A percentile compares a stretch with the other conserved stretches of the same genome.
phyloP scores from a whole-genome alignment of 73 alveolate genomes.

The Tetrahymena borealis region DNA sequence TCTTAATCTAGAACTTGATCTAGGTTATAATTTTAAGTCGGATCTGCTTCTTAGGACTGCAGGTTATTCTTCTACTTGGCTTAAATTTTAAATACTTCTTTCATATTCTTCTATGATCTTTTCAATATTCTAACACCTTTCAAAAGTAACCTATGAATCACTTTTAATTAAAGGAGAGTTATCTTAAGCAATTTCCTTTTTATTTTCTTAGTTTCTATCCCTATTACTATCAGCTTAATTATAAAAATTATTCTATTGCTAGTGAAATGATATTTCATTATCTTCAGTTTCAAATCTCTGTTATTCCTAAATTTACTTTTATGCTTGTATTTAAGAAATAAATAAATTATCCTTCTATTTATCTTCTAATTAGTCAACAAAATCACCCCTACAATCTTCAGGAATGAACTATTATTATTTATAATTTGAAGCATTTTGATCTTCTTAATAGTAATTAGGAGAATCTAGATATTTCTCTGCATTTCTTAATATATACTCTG shows the following conservation, averaged over 20 bases:
- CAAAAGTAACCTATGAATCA: neutral
- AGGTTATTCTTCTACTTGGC: neutral
- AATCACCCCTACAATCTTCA: neutral
- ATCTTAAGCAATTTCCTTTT: neutral
- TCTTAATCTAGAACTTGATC: neutral
- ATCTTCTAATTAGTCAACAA: neutral
- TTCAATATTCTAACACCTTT: neutral
- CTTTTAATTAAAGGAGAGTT: neutral
- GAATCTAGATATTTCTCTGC: neutral
- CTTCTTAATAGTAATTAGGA: neutral
- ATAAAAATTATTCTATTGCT: neutral
- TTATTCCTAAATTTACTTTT: neutral
- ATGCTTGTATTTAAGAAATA: neutral
- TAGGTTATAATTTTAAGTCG: neutral
- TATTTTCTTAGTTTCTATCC: neutral
- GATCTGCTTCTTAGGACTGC: neutral
- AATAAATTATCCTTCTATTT: neutral
- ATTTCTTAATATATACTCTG: neutral
- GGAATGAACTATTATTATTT: neutral
- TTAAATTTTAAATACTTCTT: neutral
- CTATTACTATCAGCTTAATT: neutral
- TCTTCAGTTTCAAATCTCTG: neutral
- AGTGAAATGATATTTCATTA: neutral
- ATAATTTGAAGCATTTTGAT: neutral
- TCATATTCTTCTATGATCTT: neutral